Conservation (phyloP, 345 rosid genomes). For the Orychophragmus violaceus region DNA sequence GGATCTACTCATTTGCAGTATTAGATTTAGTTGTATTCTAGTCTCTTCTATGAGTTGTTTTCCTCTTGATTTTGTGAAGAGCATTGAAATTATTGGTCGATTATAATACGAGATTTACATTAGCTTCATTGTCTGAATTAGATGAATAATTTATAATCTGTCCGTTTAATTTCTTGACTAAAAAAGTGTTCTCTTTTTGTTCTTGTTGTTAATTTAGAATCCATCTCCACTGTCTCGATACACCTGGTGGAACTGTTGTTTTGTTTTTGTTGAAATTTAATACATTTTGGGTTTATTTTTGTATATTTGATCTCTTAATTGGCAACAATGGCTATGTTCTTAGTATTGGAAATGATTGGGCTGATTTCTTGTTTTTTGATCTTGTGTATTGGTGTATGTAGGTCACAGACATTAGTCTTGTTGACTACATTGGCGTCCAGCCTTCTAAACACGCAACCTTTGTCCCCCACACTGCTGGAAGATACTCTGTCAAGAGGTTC, state of each 20-base stretch:
- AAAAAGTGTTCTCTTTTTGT: neutral
- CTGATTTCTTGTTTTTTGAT: neutral
- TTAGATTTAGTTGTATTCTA: neutral
- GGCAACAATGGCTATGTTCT: neutral
- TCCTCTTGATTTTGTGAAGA: too few relatives aligned
- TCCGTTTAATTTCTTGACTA: neutral
- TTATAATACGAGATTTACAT: neutral
- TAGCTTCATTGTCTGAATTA: neutral
- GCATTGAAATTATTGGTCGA: neutral
- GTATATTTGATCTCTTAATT: neutral
- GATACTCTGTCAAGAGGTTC: conserved; percentile 92
- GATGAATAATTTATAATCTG: neutral
- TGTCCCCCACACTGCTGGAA: conserved; percentile 96
- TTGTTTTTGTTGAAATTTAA: too few relatives aligned
- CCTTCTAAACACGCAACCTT: conserved; percentile 80
- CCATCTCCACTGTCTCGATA: neutral
- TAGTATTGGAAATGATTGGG: neutral
- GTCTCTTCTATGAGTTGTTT: too few relatives aligned
- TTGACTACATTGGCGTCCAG: conserved; percentile 69
- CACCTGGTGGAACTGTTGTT: neutral
- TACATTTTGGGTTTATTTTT: neutral
- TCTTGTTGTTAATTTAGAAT: neutral
- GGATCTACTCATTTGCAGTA: neutral
- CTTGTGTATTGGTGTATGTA: conserved; percentile 3
- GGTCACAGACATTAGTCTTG: conserved; percentile 69